Conservation (phyloP, 2,329 filamentous ascomycete genomes). For the Camillea tinctor region DNA sequence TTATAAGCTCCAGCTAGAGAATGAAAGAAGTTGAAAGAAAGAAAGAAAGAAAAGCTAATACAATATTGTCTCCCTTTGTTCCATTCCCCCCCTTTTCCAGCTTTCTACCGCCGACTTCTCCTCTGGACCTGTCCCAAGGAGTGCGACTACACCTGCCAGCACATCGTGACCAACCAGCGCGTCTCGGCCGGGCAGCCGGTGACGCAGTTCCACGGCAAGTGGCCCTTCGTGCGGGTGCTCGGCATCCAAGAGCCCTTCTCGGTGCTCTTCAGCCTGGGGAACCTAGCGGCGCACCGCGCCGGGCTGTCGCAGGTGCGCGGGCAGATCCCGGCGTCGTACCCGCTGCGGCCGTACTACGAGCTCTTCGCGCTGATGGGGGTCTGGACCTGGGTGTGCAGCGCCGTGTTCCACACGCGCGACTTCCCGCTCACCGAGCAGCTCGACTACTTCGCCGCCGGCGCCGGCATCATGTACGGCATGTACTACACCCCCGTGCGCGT, state of each 20-base stretch:
- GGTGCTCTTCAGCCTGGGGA: conserved; percentile 89
- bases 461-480: conserved; percentile 84
- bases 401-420: conserved; percentile 90
- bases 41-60: too few relatives aligned
- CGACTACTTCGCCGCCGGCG: conserved; percentile 94
- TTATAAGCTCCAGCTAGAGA: background rate
- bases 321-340: conserved; percentile 69
- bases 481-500: conserved; percentile 83
- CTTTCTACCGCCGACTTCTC: conserved; percentile 79
- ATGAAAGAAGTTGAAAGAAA: too few relatives aligned
- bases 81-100: conserved; percentile 42
- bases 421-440: conserved; percentile 84
- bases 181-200: conserved; percentile 64
- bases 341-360: conserved; percentile 78
- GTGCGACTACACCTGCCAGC: conserved; percentile 98
- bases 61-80: too few relatives aligned
- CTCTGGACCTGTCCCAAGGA: conserved; percentile 90
- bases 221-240: conserved; percentile 88
- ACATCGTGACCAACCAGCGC: conserved; percentile 77
- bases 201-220: conserved; percentile 97
- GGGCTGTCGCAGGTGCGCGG: conserved; percentile 72
- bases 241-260: conserved; percentile 95
- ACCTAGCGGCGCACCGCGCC: conserved; percentile 79
- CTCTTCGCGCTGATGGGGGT: conserved; percentile 78
- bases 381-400: conserved; percentile 81